A percentile compares a stretch with the other conserved stretches of the same genome.
These are phyloP conservation scores for Oemleria cerasiformis DNA, from an alignment of 306 rosid species.

Conservation along the genomic window DNA sequence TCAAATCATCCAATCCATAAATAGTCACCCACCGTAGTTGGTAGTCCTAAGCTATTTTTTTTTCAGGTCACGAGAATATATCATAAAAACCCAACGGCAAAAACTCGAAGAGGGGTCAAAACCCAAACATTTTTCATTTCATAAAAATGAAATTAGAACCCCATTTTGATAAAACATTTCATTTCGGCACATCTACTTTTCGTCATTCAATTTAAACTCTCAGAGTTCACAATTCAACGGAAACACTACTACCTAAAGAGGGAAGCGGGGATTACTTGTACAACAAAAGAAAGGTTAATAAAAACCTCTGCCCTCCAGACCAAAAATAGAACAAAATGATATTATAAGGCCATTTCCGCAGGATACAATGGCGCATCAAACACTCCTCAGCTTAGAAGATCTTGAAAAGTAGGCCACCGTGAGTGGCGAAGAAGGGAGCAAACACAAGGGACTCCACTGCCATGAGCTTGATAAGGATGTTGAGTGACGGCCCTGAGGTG, in stretches of 20 bases:
- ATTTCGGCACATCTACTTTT: slow-evolving; percentile 18
- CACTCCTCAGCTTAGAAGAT: slow-evolving; percentile 33
- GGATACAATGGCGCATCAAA: background rate
- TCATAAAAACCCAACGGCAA: no score
- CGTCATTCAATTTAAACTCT: slow-evolving; percentile 27
- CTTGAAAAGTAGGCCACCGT: slow-evolving; percentile 70
- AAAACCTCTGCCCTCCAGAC: slow-evolving; percentile 22
- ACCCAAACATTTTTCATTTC: no score
- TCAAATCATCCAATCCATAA: no score
- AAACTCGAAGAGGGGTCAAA: no score
- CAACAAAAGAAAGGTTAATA: slow-evolving; percentile 22
- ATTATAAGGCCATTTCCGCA: background rate
- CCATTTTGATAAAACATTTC: slow-evolving; percentile 4
- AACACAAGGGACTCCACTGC: slow-evolving; percentile 65
- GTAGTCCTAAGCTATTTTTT: no score
- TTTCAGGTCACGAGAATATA: no score
- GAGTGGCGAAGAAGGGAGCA: slow-evolving; percentile 71
- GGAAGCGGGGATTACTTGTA: slow-evolving; percentile 20
- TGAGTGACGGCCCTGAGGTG: slow-evolving; percentile 75
- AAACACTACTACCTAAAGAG: slow-evolving; percentile 28
- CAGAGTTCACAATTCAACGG: slow-evolving; percentile 21
- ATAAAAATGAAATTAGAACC: background rate
- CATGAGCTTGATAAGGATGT: slow-evolving; percentile 78
- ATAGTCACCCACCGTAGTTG: no score
- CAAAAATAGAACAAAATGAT: slow-evolving; percentile 28